Base-by-base conservation (phyloP, 2,329 filamentous ascomycete species). In the Trichocomaceae sp. region DNA sequence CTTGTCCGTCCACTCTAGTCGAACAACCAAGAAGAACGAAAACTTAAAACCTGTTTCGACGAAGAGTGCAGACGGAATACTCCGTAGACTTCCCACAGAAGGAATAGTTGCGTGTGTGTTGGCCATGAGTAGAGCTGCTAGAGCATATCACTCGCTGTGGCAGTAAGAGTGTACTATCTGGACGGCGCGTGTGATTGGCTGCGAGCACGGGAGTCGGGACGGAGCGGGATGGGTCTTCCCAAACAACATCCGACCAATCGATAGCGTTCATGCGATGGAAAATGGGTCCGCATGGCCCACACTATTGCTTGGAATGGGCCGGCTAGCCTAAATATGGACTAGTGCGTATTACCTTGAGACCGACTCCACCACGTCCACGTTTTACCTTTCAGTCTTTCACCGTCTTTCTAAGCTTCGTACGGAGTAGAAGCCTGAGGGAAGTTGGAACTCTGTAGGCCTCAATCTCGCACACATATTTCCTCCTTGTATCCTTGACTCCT, bases 341-440 rank as follows among this genome's bases (percentile, higher is more conserved):
- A 52, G 50, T 13, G 2, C 4, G 50, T 15, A 19, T 52, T 15
- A 46, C 2, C 1, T 17, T 46, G 49, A 52, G 41, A 52, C 41
- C 19, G 12, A 26, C 35, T 13, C 26, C 47, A 23, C n/a, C n/a
- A 12, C 33, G 33, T 22, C 29, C 47, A 51, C 10, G 37, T 29
- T 50, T 42, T 35, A 41, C 20, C 49, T 41, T 41, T n/a, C n/a
- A n/a, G n/a, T n/a, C n/a, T n/a, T 51, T 51, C 49, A 51, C 49
- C 49, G 49, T 44, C 35, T 29, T 22, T 29, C 20, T 23, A 29
- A n/a, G 19, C 15, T 13, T 17, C 31, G 29, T 5, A 33, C 12
- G 29, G 7, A 33, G 29, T 33, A n/a, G n/a, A n/a, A n/a, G n/a
- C n/a, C n/a, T n/a, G n/a, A n/a, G n/a, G n/a, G n/a, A n/a, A n/a